Evolutionary conservation across 768 basidiomycete genomes (phyloP).

Genomic region (Astraeus odoratus): DNA sequence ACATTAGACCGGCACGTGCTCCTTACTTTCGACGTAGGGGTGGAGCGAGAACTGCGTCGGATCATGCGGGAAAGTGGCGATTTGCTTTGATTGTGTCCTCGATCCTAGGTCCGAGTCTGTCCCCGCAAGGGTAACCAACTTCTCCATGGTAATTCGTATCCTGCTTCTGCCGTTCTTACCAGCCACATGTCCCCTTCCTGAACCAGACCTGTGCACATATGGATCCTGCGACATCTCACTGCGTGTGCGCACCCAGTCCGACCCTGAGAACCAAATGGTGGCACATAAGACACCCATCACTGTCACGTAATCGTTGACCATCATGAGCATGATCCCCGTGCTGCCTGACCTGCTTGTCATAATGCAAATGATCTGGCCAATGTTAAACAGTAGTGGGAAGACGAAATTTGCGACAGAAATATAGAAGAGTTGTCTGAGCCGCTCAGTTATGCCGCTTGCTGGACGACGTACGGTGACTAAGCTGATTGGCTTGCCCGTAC

Average conservation of each 20-base stretch:
- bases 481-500: background rate
- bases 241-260: conserved; percentile 1
- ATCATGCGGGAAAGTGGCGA: background rate
- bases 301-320: conserved; percentile 22
- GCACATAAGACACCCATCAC: conserved; percentile 34
- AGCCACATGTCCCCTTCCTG: background rate
- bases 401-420: conserved; percentile 33
- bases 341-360: background rate
- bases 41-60: too few relatives aligned
- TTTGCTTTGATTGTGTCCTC: background rate
- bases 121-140: background rate
- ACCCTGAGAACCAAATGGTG: conserved; percentile 24
- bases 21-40: too few relatives aligned
- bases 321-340: background rate
- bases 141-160: background rate
- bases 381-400: conserved; percentile 29
- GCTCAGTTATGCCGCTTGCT: conserved; percentile 15
- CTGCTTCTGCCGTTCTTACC: background rate
- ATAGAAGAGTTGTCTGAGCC: conserved; percentile 27
- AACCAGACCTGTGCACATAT: background rate
- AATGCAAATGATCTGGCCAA: conserved; percentile 27
- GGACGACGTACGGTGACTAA: background rate
- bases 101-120: background rate
- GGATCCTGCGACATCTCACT: background rate
- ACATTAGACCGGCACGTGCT: too few relatives aligned